These are phyloP conservation scores for Monotropa hypopitys DNA, from an alignment of 179 eudicot species.

Conservation along the genomic window DNA sequence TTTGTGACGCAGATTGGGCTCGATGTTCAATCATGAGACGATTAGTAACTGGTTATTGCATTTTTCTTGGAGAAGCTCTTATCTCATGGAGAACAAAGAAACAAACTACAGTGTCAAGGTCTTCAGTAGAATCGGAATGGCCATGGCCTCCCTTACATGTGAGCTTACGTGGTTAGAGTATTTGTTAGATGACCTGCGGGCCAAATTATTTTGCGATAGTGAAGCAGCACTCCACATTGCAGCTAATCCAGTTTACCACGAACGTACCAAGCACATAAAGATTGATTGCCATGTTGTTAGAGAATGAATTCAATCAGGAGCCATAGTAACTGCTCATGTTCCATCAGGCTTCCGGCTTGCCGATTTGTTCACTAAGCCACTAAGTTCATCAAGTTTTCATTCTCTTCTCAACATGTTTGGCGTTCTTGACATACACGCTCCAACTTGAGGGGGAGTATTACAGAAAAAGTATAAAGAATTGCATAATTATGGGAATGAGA, in stretches of 20 bases:
- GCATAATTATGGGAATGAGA: background rate
- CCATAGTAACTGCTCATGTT: background rate
- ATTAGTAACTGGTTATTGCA: background rate
- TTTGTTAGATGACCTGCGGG: background rate
- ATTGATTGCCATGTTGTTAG: background rate
- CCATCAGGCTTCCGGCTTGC: background rate
- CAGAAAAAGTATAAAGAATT: background rate
- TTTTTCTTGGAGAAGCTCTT: background rate
- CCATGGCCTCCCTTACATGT: background rate
- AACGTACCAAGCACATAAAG: conserved; percentile 3
- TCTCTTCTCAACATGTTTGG: conserved; percentile 3
- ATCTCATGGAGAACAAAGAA: conserved; percentile 7
- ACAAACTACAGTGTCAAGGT: background rate
- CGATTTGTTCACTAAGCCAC: conserved; percentile 1
- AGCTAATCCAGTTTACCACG: background rate
- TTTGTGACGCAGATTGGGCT: background rate
- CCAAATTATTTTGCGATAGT: background rate
- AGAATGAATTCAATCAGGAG: background rate
- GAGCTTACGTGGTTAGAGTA: conserved; percentile 2
- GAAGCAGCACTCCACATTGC: background rate
- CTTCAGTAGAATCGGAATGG: background rate
- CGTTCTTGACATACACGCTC: background rate
- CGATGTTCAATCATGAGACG: background rate
- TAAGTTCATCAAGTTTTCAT: background rate
- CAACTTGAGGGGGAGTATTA: conserved; percentile 7